Evolutionary conservation across 2,329 filamentous ascomycete species (phyloP), one percentile per base, ranked within the genome.

Genomic region (Nannizzia gypsea): DNA sequence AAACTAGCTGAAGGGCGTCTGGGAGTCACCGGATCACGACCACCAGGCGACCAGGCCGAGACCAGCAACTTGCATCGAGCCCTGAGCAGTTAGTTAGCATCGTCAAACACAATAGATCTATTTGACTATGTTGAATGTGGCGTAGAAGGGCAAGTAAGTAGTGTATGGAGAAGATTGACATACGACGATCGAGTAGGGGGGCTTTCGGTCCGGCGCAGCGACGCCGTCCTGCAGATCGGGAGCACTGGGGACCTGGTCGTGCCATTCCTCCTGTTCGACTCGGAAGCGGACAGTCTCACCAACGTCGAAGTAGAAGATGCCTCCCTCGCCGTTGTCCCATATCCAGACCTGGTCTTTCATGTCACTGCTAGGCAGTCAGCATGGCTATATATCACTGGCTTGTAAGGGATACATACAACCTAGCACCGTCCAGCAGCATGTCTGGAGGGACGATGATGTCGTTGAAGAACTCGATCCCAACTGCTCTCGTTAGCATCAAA

Each of bases 391-490:
- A 75, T 74, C 54, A 8, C 5, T 17, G 5, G 5, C 6, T 24
- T 40, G 17, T 15, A 31, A 6, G 17, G 17, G 24, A 3, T 6
- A 56, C 54, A 75, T 74, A 90, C 87, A 89, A 96, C 70, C 83
- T 81, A 26, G 85, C 84, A n/a, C 83, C 84, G 28, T 88, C 83
- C 42, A 90, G 88, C 3, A 95, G 79, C 64, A 89, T 83, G 59
- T 84, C 81, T 38, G 82, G 83, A 0, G 82, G 89, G 63, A 97
- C 84, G 61, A 89, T 86, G 34, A 99, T 90, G 64, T 97, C 91
- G 66, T 92, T 88, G 67, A 96, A 99, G 72, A 99, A 99, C 63
- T 96, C 89, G 3, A 91, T 86, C 56, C 85, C 84, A 62, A 97
- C 84, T 87, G 62, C 26, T 24, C 22, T 38, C 31, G 57, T 56